Evolutionary conservation across 768 basidiomycete genomes (phyloP), one percentile per base, ranked within the genome.

Genomic region (Hirschioporus abietinus): DNA sequence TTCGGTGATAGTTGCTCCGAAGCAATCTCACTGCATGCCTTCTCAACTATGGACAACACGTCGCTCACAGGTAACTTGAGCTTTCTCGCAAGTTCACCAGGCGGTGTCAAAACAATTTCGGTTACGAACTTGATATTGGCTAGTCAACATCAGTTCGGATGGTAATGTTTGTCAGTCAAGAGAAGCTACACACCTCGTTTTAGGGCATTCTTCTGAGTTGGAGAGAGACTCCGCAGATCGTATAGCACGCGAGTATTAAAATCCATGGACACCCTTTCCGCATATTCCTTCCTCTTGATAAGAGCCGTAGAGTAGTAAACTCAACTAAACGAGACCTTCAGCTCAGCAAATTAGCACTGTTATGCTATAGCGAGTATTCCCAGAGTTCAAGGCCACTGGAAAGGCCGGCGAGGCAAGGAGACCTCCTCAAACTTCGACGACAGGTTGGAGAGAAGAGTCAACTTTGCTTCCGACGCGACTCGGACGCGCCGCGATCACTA

Each of bases 71-170:
- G 75, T 18, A 86, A 78, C 71, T 75, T 83, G 73, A 89, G 87
- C 71, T 80, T 82, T 63, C 81, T 83, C 0, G 86, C 83, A 57
- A 90, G 73, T 52, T 88, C 88, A 68, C 79, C 78, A 6, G 81
- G 75, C 0, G 82, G 72, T 7, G 75, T 76, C 57, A 89, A 71
- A 20, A 91, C 69, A 30, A 90, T 72, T 64, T 90, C 86, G 34
- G 78, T 73, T 9, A 82, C 65, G 34, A 80, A 81, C 63, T 70
- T 74, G 67, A 88, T 75, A 66, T 82, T 82, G 62, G 84, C 88
- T 89, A 70, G 0, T 68, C 58, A 8, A 7, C 34, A 26, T 8
- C 57, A 35, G 15, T 68, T n/a, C 62, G 67, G 57, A 59, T 9
- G n/a, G 7, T 9, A 34, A 63, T 63, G 35, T 35, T 52, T 17